Evolutionary conservation across 129 eudicot species (phyloP).

Genomic region (Cynara cardunculus): DNA sequence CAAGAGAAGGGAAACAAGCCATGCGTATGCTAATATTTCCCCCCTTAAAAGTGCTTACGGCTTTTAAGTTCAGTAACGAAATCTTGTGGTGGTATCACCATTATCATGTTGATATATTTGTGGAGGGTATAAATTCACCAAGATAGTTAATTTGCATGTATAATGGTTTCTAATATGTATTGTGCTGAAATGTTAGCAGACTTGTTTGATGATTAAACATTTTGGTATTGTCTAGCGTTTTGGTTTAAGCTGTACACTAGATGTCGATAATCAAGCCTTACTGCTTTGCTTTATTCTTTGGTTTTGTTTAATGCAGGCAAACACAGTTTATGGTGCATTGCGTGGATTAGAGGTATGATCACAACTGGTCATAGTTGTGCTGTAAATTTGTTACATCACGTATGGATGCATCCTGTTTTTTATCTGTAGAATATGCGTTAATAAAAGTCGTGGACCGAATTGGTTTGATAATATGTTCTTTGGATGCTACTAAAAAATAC

Average conservation of each 20-base stretch:
- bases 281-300: background rate
- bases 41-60: background rate
- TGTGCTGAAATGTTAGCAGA: background rate
- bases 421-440: background rate
- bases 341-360: conserved; percentile 83
- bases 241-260: conserved; percentile 8
- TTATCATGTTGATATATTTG: background rate
- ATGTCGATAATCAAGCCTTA: background rate
- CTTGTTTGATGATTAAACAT: background rate
- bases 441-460: background rate
- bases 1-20: too few relatives aligned
- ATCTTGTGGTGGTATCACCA: background rate
- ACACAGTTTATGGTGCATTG: conserved; percentile 90
- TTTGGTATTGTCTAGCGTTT: background rate
- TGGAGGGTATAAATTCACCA: background rate
- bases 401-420: background rate
- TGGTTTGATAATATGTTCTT: background rate
- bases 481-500: background rate
- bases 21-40: background rate
- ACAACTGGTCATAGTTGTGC: conserved; percentile 1
- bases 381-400: background rate
- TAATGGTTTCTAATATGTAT: background rate
- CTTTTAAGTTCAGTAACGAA: background rate
- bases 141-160: background rate
- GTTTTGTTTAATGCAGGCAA: conserved; percentile 59